phyloP scores from a whole-genome alignment of 257 asterid species.

The Rubia yunnanensis region DNA sequence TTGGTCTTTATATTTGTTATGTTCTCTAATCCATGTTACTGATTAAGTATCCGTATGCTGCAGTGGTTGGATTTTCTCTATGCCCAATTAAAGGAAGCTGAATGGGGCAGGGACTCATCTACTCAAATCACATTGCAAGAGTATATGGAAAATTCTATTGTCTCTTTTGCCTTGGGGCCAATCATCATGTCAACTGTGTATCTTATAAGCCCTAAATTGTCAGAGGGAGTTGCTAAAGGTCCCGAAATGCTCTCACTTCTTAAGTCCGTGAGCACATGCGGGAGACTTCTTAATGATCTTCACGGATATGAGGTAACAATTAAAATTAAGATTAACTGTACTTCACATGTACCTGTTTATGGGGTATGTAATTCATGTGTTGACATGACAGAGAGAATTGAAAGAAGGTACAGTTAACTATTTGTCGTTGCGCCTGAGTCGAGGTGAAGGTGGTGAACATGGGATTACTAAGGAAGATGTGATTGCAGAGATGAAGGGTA shows the following conservation, averaged over 20 bases:
- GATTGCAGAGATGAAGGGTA: slow-evolving; percentile 30
- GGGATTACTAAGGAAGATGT: slow-evolving; percentile 33
- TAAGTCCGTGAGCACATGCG: slow-evolving; percentile 57
- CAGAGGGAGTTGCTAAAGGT: slow-evolving; percentile 53
- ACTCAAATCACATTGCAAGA: slow-evolving; percentile 48
- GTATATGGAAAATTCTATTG: slow-evolving; percentile 54
- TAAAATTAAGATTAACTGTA: background rate
- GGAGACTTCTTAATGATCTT: slow-evolving; percentile 82
- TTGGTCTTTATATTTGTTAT: background rate
- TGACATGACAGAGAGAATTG: slow-evolving; percentile 56
- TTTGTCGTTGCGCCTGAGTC: slow-evolving; percentile 35
- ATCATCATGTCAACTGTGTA: slow-evolving; percentile 71
- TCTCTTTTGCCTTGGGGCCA: slow-evolving; percentile 87
- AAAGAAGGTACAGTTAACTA: slow-evolving; percentile 59
- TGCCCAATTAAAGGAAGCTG: slow-evolving; percentile 72
- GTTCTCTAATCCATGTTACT: background rate
- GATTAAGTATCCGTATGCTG: slow-evolving; percentile 13
- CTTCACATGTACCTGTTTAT: background rate
- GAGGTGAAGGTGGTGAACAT: slow-evolving; percentile 29
- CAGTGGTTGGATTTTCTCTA: slow-evolving; percentile 72
- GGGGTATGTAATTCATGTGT: background rate
- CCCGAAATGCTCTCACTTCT: slow-evolving; percentile 45
- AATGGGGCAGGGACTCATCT: slow-evolving; percentile 42
- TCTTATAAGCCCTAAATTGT: slow-evolving; percentile 68
- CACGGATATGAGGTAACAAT: slow-evolving; percentile 50